Evolutionary conservation across 1,284 basidiomycete species (phyloP).

Genomic region (Sphaerobolus stellatus): DNA sequence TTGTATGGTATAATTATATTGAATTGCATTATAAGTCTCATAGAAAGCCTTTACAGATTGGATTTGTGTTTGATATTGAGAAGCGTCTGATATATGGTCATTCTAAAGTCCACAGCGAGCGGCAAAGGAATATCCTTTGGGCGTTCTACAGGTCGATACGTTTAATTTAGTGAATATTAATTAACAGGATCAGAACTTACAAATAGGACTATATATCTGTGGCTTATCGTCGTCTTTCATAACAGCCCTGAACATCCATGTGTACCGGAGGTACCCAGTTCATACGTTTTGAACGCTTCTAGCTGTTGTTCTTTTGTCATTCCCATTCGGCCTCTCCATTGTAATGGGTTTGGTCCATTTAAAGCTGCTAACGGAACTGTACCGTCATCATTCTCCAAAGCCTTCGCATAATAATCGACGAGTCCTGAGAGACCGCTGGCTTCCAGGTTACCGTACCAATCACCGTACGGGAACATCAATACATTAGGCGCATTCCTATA

Average conservation of each 20-base stretch:
- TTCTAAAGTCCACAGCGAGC: too few relatives aligned
- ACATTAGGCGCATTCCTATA: constrained; percentile 76
- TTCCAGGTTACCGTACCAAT: constrained; percentile 69
- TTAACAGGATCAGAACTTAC: too few relatives aligned
- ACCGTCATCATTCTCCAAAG: constrained; percentile 25
- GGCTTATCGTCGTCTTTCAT: too few relatives aligned
- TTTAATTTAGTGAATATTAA: too few relatives aligned
- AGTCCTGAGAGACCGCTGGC: constrained; percentile 55
- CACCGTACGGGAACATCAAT: constrained; percentile 71
- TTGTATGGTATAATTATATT: too few relatives aligned
- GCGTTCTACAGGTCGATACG: too few relatives aligned
- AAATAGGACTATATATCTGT: too few relatives aligned
- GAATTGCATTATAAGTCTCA: too few relatives aligned
- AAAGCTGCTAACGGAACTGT: constrained; percentile 28
- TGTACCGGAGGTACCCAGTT: constrained; percentile 1
- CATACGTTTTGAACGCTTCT: neutral
- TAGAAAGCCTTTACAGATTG: too few relatives aligned
- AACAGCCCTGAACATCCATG: constrained; percentile 4
- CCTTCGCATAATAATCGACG: constrained; percentile 47
- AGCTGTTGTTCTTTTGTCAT: constrained; percentile 63
- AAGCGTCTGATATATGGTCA: too few relatives aligned
- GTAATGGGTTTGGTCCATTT: constrained; percentile 2
- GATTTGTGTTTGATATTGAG: too few relatives aligned
- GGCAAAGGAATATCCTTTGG: too few relatives aligned
- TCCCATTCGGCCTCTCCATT: constrained; percentile 78